These are phyloP conservation scores for Hymenoscyphus salicellus DNA, from an alignment of 2,329 filamentous ascomycete genomes.

Conservation along the genomic window DNA sequence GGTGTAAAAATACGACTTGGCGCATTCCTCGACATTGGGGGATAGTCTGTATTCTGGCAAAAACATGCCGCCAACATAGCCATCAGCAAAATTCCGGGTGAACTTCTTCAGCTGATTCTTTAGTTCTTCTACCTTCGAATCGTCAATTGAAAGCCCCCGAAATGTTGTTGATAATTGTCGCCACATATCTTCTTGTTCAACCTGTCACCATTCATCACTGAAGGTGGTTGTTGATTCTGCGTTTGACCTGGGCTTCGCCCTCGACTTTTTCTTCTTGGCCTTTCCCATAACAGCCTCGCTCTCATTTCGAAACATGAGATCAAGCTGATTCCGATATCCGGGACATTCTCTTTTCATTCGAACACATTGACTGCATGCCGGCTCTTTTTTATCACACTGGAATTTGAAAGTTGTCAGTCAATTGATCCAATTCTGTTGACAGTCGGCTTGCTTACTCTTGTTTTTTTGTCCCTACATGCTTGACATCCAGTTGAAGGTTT, in stretches of 20 bases:
- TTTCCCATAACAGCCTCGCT: slow-evolving; percentile 54
- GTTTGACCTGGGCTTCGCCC: slow-evolving; percentile 43
- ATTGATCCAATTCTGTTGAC: neutral
- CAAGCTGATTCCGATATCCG: slow-evolving; percentile 54
- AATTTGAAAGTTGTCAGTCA: neutral
- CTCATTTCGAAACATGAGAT: slow-evolving; percentile 57
- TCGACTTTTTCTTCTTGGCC: slow-evolving; percentile 36
- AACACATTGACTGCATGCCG: slow-evolving; percentile 52
- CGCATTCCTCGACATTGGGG: slow-evolving; percentile 1
- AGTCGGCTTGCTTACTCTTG: slow-evolving; percentile 44
- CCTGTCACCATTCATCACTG: no score
- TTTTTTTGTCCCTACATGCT: slow-evolving; percentile 52
- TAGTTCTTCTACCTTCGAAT: neutral
- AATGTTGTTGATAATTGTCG: neutral
- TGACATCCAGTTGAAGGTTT: slow-evolving; percentile 56
- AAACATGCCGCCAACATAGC: neutral
- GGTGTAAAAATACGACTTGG: slow-evolving; percentile 47
- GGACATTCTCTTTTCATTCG: slow-evolving; percentile 50
- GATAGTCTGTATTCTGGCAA: neutral
- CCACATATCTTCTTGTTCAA: no score
- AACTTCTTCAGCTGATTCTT: neutral
- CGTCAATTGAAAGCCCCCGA: neutral
- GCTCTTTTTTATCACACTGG: slow-evolving; percentile 52
- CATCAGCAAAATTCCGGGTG: neutral
- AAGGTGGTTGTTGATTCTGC: neutral